Evolutionary conservation across 1,284 basidiomycete genomes (phyloP).

Genomic region (Hypsizygus ulmarius): DNA sequence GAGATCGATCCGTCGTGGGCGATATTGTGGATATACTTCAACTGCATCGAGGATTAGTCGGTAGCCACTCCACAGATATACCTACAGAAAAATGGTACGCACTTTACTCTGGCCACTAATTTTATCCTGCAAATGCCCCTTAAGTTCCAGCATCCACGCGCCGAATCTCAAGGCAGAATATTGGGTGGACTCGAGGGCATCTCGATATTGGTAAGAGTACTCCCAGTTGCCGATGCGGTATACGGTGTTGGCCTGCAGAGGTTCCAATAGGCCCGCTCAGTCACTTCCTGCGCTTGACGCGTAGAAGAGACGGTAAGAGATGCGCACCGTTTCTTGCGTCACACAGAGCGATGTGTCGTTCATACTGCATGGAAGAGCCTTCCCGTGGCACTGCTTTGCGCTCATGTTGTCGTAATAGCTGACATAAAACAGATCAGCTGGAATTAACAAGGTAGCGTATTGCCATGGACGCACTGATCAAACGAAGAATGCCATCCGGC

Average conservation of each 20-base stretch:
- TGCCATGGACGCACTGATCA: slow-evolving; percentile 47
- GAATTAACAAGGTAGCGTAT: too few species aligned
- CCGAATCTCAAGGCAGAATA: slow-evolving; percentile 42
- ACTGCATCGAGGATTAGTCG: slow-evolving; percentile 15
- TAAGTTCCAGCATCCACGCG: slow-evolving; percentile 42
- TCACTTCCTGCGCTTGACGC: too few species aligned
- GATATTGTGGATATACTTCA: slow-evolving; percentile 45
- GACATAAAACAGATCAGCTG: neutral
- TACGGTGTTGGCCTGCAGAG: slow-evolving; percentile 37
- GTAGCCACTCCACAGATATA: too few species aligned
- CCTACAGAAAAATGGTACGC: neutral
- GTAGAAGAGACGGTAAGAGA: neutral
- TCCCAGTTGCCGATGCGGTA: slow-evolving; percentile 49
- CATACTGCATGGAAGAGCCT: slow-evolving; percentile 40
- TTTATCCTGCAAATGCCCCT: slow-evolving; percentile 34
- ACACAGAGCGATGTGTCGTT: slow-evolving; percentile 42
- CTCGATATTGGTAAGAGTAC: slow-evolving; percentile 44
- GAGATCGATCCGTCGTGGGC: slow-evolving; percentile 48
- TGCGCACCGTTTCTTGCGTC: slow-evolving; percentile 37
- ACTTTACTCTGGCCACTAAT: slow-evolving; percentile 33
- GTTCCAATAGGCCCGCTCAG: too few species aligned
- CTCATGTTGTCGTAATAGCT: slow-evolving; percentile 50
- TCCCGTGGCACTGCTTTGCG: slow-evolving; percentile 46
- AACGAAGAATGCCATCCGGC: slow-evolving; percentile 47
- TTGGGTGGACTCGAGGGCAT: slow-evolving; percentile 37